Evolutionary conservation across 2,329 filamentous ascomycete genomes (phyloP), one percentile per base, ranked within the genome.

Genomic region (Trichoderma hamatum): DNA sequence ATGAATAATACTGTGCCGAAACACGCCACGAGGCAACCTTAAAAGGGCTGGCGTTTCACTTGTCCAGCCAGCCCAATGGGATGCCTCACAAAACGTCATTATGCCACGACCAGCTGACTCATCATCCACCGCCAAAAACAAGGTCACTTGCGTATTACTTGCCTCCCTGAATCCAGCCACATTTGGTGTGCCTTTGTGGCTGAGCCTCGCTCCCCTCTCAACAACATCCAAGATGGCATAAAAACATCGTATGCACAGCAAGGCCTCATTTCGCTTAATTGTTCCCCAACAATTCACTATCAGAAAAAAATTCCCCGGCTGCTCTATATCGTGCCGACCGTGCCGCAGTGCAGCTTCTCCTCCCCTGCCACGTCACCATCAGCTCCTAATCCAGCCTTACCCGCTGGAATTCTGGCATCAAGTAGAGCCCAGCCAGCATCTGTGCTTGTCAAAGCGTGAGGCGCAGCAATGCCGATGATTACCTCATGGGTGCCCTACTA

Each of bases 381-480:
- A 26, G 16, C 28, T 28, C 54, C n/a, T 32, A 54, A 58, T 56
- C 62, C 28, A 34, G 61, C 52, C 28, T 36, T 66, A 19, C 34
- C 30, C 16, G 32, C 36, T 21, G 46, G 11, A 43, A 5, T 36
- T 65, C 16, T 28, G 39, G 30, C 60, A n/a, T 63, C 9, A 19
- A 61, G 26, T 5, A 11, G 26, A 64, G n/a, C 39, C 39, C 3
- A 36, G 30, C 36, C 36, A 56, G 62, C 51, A 39, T 61, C 26
- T 28, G 24, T 52, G 21, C 30, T 32, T 24, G 63, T 66, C 63
- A 55, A 66, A 49, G 63, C 63, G 52, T 54, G 63, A 66, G 63
- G 63, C 63, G 63, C 63, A 66, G 63, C 63, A 66, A 14, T 43
- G 26, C 36, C 52, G 14, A 26, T 55, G 52, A 32, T 36, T 46